Evolutionary conservation across 768 basidiomycete species (phyloP), one percentile per base, ranked within the genome.

Genomic region (Coprinopsis cinerea): DNA sequence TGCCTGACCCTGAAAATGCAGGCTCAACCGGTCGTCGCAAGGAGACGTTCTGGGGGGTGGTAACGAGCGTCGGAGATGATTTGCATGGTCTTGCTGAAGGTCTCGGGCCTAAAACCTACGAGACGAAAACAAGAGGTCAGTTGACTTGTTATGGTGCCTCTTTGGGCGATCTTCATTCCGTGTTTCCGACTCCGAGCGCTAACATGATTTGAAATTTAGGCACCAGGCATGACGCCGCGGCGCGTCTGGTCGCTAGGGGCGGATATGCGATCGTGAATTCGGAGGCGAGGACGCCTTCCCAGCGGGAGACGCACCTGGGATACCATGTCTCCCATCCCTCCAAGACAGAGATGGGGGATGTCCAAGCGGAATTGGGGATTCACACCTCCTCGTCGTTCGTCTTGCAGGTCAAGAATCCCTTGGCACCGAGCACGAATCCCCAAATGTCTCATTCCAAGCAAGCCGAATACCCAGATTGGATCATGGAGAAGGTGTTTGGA

Each of bases 381-480:
- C 62, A 71, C 44, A 63, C 64, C 0, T 74, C 76, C 0, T 77
- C 76, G 0, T 76, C 76, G 0, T 84, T 82, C 54, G 65, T 79
- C 14, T 32, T 84, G 4, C 81, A 83, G 53, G 76, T 83, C 42
- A 83, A 81, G 65, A 82, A 83, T 52, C 80, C 80, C 0, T 64
- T 75, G 0, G 76, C 76, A 10, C 70, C 76, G 0, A 62, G 64
- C 2, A 66, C 66, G 2, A 70, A 60, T 0, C 66, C 67, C 0
- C 59, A 54, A 23, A 67, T 66, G 37, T 53, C 54, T 1, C 64
- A 58, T 25, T 51, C 60, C 0, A 71, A 69, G 48, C 63, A 69
- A 3, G 71, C 72, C 2, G 61, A 71, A 9, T 79, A 78, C 57
- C 73, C 79, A 0, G 64, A 71, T 2, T 67, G 65, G 48, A 69